Conservation (phyloP, 805 yeast species). For the Ogataea dorogensis region DNA sequence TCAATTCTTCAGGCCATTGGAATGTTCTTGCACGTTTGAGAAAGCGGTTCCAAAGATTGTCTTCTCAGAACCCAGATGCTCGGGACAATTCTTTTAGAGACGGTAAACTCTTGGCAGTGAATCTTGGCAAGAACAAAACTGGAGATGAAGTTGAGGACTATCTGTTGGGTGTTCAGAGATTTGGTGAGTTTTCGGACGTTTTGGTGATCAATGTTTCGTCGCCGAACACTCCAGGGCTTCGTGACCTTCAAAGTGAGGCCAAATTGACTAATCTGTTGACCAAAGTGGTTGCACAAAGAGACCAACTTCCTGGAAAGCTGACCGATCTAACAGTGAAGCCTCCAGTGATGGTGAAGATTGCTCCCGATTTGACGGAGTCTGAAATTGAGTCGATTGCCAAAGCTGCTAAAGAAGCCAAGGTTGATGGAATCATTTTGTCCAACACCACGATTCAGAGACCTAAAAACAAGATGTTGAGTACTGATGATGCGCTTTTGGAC, state of each 20-base stretch:
- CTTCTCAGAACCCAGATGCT: slow-evolving; percentile 24
- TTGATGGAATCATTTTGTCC: slow-evolving; percentile 90
- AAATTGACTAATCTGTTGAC: slow-evolving; percentile 67
- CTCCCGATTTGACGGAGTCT: slow-evolving; percentile 83
- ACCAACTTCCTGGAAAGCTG: slow-evolving; percentile 42
- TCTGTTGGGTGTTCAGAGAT: slow-evolving; percentile 74
- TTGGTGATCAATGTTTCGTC: slow-evolving; percentile 89
- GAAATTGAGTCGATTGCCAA: slow-evolving; percentile 82
- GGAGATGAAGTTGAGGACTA: slow-evolving; percentile 92
- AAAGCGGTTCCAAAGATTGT: slow-evolving; percentile 52
- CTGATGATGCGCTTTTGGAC: slow-evolving; percentile 39
- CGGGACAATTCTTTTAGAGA: slow-evolving; percentile 48
- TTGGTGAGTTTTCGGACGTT: slow-evolving; percentile 85
- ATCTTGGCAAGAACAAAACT: slow-evolving; percentile 87
- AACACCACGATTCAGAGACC: slow-evolving; percentile 93
- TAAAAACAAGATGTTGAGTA: slow-evolving; percentile 46
- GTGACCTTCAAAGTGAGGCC: slow-evolving; percentile 77
- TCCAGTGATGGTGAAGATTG: slow-evolving; percentile 85
- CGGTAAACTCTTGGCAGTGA: slow-evolving; percentile 71
- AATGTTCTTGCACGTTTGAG: slow-evolving; percentile 67
- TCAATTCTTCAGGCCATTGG: slow-evolving; percentile 87
- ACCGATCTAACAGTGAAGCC: slow-evolving; percentile 49
- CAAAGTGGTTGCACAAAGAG: slow-evolving; percentile 68
- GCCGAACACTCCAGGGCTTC: slow-evolving; percentile 94
- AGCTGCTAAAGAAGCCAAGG: slow-evolving; percentile 69